Evolutionary conservation across 441 rosid genomes (phyloP).

Genomic region (Pelargonium myrrhifolium): DNA sequence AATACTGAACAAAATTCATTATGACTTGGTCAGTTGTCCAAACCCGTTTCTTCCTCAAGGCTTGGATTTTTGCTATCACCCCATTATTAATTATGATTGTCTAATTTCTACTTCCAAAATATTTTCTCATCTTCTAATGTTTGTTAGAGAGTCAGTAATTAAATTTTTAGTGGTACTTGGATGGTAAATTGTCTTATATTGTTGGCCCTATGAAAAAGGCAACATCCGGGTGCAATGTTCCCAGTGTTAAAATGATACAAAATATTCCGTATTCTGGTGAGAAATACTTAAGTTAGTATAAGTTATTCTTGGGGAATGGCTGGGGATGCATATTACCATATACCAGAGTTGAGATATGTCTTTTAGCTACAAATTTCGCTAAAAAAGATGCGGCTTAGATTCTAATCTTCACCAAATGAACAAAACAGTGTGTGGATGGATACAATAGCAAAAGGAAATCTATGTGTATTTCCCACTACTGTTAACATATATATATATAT

Average conservation of each 20-base stretch:
- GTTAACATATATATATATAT: too few species aligned
- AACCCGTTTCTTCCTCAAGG: neutral
- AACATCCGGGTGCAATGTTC: neutral
- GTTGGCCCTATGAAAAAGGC: neutral
- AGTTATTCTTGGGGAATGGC: neutral
- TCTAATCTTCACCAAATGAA: too few species aligned
- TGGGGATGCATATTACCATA: neutral
- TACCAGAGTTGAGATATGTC: too few species aligned
- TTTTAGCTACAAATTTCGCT: too few species aligned
- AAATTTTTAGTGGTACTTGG: neutral
- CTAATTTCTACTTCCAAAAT: neutral
- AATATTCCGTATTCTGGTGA: neutral
- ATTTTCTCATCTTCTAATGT: neutral
- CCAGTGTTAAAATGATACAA: neutral
- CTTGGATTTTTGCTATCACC: neutral
- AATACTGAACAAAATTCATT: conserved; percentile 7
- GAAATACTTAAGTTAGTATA: neutral
- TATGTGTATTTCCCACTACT: too few species aligned
- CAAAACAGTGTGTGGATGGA: too few species aligned
- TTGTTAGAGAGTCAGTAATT: neutral
- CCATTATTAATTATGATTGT: neutral
- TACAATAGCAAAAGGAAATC: too few species aligned
- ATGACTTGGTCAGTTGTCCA: neutral
- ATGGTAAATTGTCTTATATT: neutral
- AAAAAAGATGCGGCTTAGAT: too few species aligned